Base-by-base conservation (phyloP, 805 yeast genomes). In the Torulaspora quercuum region DNA sequence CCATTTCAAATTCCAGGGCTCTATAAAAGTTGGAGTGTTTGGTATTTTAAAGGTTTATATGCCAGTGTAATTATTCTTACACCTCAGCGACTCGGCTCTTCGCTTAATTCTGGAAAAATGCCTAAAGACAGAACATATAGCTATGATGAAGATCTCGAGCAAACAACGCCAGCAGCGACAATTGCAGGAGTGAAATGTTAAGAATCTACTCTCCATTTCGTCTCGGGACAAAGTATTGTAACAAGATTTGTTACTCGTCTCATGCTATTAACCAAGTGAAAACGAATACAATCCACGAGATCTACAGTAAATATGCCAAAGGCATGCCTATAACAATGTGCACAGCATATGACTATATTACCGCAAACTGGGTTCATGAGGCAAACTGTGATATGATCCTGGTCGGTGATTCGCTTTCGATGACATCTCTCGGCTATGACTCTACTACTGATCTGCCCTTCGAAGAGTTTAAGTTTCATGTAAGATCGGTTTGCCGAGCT, bases 321-420 rank as follows among this genome's bases (percentile, higher is more conserved):
- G 55, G 61, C 2, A 50, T 50, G 2, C 78, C 77, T 9, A 63
- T 76, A 21, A 59, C 73, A 3, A 72, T 72, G 43, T 65, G 88
- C n/a, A 90, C 98, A 0, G 95, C 95, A 0, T 87, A 90, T 57
- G 97, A 90, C 55, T 82, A 70, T 52, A 76, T 89, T 11, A 80
- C 95, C 0, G 92, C 79, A 1, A 65, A 68, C 19, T 67, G 82
- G 50, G 94, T 88, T 0, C 79, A 81, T 15, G 59, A 69, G 11
- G 75, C 89, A 0, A 71, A 73, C 1, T 69, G 78, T 2, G 97
- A 90, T 49, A 70, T 80, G 40, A 68, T 80, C 5, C 69, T 90
- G 2, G 80, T 90, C 3, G 98, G 98, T 3, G 98, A 90, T 59
- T 89, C 97, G 0, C 64, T 92, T 16, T 87, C 96, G 0, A 90